Evolutionary conservation across 164 flowering plant genomes (phyloP).

Genomic region (Houttuynia cordata): DNA sequence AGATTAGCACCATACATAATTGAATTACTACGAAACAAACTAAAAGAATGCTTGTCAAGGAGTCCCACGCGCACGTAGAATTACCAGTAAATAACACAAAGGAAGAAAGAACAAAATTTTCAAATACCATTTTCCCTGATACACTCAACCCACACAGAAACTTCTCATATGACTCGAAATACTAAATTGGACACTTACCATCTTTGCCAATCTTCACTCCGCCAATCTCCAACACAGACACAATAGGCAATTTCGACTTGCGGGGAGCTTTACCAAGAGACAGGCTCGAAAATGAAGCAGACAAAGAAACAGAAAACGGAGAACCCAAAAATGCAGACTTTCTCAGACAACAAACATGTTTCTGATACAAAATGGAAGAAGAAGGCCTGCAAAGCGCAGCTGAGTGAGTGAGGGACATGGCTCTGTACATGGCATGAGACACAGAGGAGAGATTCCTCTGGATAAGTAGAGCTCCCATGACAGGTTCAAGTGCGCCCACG

Average conservation of each 20-base stretch:
- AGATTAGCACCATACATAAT: too few species aligned
- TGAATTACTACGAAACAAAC: too few species aligned
- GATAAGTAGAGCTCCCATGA: neutral
- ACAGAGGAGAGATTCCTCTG: neutral
- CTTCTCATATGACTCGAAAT: neutral
- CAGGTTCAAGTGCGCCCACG: neutral
- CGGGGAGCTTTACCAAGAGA: neutral
- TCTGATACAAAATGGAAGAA: neutral
- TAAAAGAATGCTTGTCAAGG: too few species aligned
- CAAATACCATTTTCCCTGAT: too few species aligned
- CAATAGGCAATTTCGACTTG: neutral
- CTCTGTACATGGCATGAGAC: neutral
- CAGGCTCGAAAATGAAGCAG: neutral
- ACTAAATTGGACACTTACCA: neutral
- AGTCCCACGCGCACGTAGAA: too few species aligned
- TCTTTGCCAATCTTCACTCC: neutral
- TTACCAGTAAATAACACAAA: too few species aligned
- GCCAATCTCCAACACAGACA: neutral
- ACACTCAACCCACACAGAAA: too few species aligned
- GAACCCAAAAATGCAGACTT: neutral
- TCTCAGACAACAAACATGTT: neutral
- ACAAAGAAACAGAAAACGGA: neutral
- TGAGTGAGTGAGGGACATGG: neutral
- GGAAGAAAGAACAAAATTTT: too few species aligned
- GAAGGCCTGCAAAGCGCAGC: neutral